Evolutionary conservation across 2,329 filamentous ascomycete species (phyloP), one percentile per base, ranked within the genome.

Genomic region (Dendrostoma leiphaemia): DNA sequence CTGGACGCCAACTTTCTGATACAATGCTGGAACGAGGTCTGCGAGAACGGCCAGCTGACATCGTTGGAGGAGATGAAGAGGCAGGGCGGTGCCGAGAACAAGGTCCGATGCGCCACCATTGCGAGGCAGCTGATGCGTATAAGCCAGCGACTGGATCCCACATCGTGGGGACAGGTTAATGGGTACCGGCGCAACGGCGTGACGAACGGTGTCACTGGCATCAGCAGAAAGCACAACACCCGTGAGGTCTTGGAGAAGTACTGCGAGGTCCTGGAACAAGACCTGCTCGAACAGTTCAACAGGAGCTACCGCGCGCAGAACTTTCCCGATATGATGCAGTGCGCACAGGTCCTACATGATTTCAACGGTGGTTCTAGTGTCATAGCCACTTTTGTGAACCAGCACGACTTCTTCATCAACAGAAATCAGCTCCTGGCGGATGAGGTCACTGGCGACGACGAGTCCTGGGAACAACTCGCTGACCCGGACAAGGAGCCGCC

Each of bases 381-480:
- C 56, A 96, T 97, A 70, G 93, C 90, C 13, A 80, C 93, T 10
- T 99, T 97, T 70, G 93, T 99, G 66, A 99, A 99, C 67, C 94
- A 99, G 70, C 95, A 99, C 72, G 91, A 96, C 66, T 99, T 99
- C 79, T 99, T 99, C 74, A 97, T 99, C 66, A 94, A 97, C 67
- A 82, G 92, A 24, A 94, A 91, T 62, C 93, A 97, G 69, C 78
- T 99, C 54, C 87, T 96, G 47, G 89, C 88, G 0, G 92, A 96
- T 64, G 92, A 96, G 68, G 84, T 96, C 15, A 81, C 81, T 3
- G 81, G 83, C 12, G 90, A 94, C 63, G 81, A 80, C 54, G 83
- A 91, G 58, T 87, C 85, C 2, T 97, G 93, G 92, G 93, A 97
- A 54, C 86, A 88, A 62, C 79, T 99, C 49, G 93, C 95, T 44